These are phyloP conservation scores for Mycothermus thermophilus DNA, from an alignment of 495 filamentous ascomycete genomes.

Conservation along the genomic window DNA sequence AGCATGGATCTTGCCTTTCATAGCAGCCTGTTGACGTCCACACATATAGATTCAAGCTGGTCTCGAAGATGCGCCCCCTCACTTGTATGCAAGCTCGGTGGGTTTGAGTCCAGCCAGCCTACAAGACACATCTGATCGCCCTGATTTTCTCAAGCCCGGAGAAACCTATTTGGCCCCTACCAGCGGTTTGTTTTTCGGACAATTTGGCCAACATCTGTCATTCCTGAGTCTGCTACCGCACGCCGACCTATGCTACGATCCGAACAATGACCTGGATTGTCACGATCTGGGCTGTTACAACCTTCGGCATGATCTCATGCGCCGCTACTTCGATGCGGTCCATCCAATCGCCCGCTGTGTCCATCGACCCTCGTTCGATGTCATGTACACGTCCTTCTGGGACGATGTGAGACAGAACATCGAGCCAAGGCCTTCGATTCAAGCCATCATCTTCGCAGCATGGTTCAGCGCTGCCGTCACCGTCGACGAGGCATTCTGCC, in stretches of 20 bases:
- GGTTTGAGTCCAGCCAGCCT: not conserved
- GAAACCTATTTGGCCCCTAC: slow-evolving; percentile 42
- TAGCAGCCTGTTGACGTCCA: not conserved
- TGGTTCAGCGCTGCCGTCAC: slow-evolving; percentile 56
- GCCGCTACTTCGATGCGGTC: slow-evolving; percentile 50
- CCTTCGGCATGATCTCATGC: too few species aligned
- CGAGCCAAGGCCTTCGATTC: slow-evolving; percentile 47
- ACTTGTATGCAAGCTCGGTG: not conserved
- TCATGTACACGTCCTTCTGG: slow-evolving; percentile 49
- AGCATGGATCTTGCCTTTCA: not conserved
- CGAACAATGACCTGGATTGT: too few species aligned
- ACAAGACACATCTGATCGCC: slow-evolving; percentile 12
- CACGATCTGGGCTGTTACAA: too few species aligned
- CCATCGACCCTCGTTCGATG: slow-evolving; percentile 51
- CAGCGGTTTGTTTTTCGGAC: slow-evolving; percentile 56
- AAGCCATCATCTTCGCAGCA: slow-evolving; percentile 52
- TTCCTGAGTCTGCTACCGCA: slow-evolving; percentile 45
- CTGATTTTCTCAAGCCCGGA: slow-evolving; percentile 37
- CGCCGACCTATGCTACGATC: slow-evolving; percentile 33
- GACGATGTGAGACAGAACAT: slow-evolving; percentile 37
- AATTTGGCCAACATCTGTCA: slow-evolving; percentile 29
- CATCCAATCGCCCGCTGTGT: slow-evolving; percentile 51
- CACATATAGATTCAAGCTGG: slow-evolving; percentile 22
- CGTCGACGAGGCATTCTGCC: slow-evolving; percentile 35
- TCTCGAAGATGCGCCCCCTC: slow-evolving; percentile 3